Conservation (phyloP, 2,329 filamentous ascomycete genomes). For the Cordyceps farinosa region DNA sequence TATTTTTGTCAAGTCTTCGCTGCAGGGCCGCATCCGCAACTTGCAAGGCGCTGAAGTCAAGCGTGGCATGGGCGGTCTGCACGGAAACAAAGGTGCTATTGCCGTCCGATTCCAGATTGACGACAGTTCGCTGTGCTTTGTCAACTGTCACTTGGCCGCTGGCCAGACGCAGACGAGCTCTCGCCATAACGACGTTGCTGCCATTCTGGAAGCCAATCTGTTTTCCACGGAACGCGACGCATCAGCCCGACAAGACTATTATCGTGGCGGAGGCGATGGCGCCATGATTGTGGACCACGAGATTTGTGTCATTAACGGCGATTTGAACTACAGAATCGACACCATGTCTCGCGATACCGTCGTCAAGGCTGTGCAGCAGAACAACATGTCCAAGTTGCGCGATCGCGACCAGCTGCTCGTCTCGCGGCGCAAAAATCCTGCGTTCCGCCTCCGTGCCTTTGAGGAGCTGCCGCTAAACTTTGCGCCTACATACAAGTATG, state of each 20-base stretch:
- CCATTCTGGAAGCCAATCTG: conserved; percentile 75
- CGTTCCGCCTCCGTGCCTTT: conserved; percentile 83
- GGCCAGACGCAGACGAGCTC: conserved; percentile 87
- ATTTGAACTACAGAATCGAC: conserved; percentile 97
- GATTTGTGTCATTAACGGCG: conserved; percentile 93
- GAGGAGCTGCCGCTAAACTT: conserved; percentile 89
- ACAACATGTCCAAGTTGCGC: conserved; percentile 79
- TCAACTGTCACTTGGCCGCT: conserved; percentile 96
- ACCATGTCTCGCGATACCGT: conserved; percentile 94
- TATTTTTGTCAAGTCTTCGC: conserved; percentile 81
- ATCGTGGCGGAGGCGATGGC: conserved; percentile 88
- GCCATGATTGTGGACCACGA: conserved; percentile 95
- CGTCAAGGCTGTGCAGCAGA: conserved; percentile 75
- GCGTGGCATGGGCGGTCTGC: conserved; percentile 88
- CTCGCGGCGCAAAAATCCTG: conserved; percentile 82
- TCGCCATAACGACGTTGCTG: conserved; percentile 87
- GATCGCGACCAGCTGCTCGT: conserved; percentile 92
- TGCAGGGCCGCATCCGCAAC: conserved; percentile 72
- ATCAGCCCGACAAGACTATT: conserved; percentile 68
- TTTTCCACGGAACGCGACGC: conserved; percentile 71
- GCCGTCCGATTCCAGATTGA: conserved; percentile 90
- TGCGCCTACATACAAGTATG: conserved; percentile 96
- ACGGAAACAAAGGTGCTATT: conserved; percentile 95
- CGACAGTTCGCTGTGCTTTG: conserved; percentile 89
- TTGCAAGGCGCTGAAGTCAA: conserved; percentile 83